phyloP scores from a whole-genome alignment of 768 basidiomycete genomes.

The Trichaptum fuscoviolaceum region DNA sequence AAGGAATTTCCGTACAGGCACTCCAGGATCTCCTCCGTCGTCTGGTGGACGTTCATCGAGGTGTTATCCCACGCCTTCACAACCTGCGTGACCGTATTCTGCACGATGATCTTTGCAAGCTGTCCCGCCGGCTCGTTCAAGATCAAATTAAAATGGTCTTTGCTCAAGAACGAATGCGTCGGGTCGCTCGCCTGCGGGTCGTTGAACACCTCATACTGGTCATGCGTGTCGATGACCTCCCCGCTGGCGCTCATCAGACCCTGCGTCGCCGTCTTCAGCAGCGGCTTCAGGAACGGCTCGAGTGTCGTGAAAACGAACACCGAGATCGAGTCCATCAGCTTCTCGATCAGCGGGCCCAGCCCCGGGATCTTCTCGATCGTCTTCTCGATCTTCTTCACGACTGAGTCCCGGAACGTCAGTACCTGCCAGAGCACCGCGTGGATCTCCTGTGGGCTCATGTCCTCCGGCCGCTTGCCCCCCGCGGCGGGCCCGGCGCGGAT shows the following conservation, averaged over 20 bases:
- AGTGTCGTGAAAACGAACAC: conserved; percentile 83
- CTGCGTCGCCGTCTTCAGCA: conserved; percentile 63
- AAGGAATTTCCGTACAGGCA: conserved; percentile 46
- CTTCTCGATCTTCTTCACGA: conserved; percentile 73
- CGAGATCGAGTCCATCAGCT: conserved; percentile 69
- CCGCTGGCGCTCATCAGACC: conserved; percentile 60
- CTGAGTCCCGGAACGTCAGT: conserved; percentile 79
- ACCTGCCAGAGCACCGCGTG: conserved; percentile 83
- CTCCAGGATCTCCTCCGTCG: conserved; percentile 59
- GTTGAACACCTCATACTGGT: conserved; percentile 86
- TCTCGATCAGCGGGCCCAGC: conserved; percentile 66
- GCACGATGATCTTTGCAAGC: conserved; percentile 57
- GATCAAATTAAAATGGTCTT: conserved; percentile 82
- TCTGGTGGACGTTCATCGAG: conserved; percentile 48
- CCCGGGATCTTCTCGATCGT: conserved; percentile 86
- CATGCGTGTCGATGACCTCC: conserved; percentile 73
- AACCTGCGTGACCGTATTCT: conserved; percentile 63
- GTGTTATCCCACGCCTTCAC: conserved; percentile 79
- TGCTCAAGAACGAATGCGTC: conserved; percentile 84
- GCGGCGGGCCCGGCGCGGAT: conserved; percentile 51
- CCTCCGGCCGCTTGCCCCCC: conserved; percentile 68
- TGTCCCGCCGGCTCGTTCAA: conserved; percentile 81
- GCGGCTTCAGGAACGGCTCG: conserved; percentile 81
- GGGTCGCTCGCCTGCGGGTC: conserved; percentile 83
- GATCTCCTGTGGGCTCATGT: conserved; percentile 87